phyloP scores from a whole-genome alignment of 208 protist species.

The Leishmania amazonensis region DNA sequence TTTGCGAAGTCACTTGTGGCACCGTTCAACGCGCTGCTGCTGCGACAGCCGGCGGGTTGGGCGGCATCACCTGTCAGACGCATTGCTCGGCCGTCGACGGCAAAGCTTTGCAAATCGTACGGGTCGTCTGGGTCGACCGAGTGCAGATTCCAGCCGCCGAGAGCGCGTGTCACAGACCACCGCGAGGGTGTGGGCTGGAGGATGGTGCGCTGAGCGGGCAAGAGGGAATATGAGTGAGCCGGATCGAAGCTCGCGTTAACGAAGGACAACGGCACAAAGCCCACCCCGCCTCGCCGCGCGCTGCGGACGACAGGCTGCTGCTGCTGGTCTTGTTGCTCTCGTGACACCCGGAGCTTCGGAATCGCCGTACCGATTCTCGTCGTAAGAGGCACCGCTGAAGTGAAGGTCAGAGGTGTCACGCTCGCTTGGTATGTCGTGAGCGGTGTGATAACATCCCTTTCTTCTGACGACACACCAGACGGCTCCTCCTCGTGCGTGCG shows the following conservation, averaged over 20 bases:
- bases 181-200: neutral
- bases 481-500: neutral
- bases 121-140: slow-evolving; percentile 4
- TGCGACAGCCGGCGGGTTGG: neutral
- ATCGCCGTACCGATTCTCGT: neutral
- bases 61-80: slow-evolving; percentile 9
- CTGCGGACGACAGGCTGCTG: neutral
- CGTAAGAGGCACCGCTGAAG: no score
- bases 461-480: neutral
- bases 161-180: neutral
- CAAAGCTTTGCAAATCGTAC: slow-evolving; percentile 19
- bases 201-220: neutral
- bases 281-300: slow-evolving; percentile 1
- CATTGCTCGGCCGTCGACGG: slow-evolving; percentile 13
- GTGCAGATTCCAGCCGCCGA: slow-evolving; percentile 7
- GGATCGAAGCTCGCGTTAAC: neutral
- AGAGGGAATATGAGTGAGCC: neutral
- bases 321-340: neutral
- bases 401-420: neutral
- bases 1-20: slow-evolving; percentile 19
- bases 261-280: slow-evolving; percentile 21
- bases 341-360: neutral
- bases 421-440: neutral
- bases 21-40: slow-evolving; percentile 1
- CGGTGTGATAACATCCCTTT: neutral